Percentiles rank a stretch among this genome's conserved stretches.
Conservation (phyloP, 257 asterid species). For the Solanum clarkiae region DNA sequence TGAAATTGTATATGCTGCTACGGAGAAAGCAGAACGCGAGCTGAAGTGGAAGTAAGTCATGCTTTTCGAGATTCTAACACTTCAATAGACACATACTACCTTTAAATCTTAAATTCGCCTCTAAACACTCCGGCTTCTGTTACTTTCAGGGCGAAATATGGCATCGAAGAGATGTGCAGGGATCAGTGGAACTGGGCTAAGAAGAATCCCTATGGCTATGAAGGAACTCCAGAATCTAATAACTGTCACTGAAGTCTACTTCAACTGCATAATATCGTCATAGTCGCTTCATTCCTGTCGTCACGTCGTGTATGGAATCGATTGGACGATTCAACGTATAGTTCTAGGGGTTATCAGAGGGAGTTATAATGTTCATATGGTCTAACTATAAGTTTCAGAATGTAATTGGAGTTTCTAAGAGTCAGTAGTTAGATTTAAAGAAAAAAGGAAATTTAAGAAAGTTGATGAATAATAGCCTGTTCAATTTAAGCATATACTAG, state of each 20-base stretch:
- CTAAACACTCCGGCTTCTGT: neutral
- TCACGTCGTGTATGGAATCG: neutral
- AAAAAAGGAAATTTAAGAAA: neutral
- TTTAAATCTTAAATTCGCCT: neutral
- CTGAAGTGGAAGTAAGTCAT: conserved; percentile 88
- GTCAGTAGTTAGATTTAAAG: neutral
- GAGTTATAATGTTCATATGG: neutral
- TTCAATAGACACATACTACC: neutral
- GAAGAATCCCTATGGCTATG: conserved; percentile 89
- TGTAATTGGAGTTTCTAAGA: neutral
- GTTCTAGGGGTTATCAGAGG: neutral
- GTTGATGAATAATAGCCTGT: neutral
- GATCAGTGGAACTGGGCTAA: conserved; percentile 99
- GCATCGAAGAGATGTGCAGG: conserved; percentile 74
- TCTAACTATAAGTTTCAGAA: neutral
- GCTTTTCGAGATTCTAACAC: neutral
- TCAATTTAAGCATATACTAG: neutral
- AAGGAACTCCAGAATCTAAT: conserved; percentile 8
- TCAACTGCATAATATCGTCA: neutral
- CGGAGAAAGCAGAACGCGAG: conserved; percentile 75
- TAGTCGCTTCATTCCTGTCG: neutral
- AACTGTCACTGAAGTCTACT: neutral
- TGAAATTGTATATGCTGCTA: conserved; percentile 76
- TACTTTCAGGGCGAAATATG: conserved; percentile 65
- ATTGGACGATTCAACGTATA: neutral